Evolutionary conservation across 148 eudicot species (phyloP).

Genomic region (Persicaria maculosa): DNA sequence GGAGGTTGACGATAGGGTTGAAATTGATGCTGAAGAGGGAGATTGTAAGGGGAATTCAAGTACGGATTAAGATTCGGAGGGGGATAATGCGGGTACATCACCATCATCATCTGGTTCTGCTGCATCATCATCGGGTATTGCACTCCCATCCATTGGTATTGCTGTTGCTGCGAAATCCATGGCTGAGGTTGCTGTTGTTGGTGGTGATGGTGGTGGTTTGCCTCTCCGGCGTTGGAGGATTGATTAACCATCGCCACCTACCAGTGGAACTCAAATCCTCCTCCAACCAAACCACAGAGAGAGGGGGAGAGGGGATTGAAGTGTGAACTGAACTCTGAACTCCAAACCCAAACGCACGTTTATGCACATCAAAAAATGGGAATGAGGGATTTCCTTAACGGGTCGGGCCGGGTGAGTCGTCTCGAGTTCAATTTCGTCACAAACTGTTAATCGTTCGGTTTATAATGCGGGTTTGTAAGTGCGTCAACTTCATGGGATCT

Average conservation of each 20-base stretch:
- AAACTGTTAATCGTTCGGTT: no score
- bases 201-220: background rate
- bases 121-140: slow-evolving; percentile 7
- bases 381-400: no score
- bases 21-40: background rate
- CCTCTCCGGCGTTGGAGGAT: slow-evolving; percentile 3
- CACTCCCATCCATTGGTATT: slow-evolving; percentile 8
- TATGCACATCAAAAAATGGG: no score
- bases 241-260: background rate
- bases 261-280: background rate
- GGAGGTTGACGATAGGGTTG: background rate
- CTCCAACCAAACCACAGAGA: no score
- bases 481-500: no score
- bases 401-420: no score
- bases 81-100: slow-evolving; percentile 9
- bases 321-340: no score
- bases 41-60: background rate
- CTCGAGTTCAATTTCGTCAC: no score
- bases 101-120: slow-evolving; percentile 11
- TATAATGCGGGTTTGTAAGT: no score
- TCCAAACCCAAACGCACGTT: no score
- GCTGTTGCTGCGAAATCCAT: slow-evolving; percentile 12
- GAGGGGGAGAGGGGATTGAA: no score
- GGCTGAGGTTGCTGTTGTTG: background rate
- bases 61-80: background rate